Conservation (phyloP, 75 land plant species). For the Pinus taeda region DNA sequence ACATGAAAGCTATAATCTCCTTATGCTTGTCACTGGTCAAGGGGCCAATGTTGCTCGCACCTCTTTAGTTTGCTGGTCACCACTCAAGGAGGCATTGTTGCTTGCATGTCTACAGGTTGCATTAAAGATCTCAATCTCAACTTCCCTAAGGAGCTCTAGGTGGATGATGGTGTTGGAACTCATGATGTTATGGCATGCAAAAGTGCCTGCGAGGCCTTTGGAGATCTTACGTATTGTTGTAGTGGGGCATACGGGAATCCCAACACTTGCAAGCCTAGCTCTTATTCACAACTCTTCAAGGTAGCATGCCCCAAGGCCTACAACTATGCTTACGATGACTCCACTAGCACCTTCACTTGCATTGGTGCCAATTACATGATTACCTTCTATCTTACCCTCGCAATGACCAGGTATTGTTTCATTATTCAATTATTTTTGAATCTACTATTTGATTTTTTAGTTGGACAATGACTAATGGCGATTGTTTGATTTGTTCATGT, state of each 20-base stretch:
- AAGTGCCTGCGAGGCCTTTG: constrained; percentile 43
- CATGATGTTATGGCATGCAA: constrained; percentile 29
- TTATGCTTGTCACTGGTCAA: too few relatives aligned
- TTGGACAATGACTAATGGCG: too few relatives aligned
- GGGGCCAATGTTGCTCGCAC: too few relatives aligned
- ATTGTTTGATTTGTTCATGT: too few relatives aligned
- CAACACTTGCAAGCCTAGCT: constrained; percentile 30
- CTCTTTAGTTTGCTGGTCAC: constrained; percentile 16
- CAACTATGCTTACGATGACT: constrained; percentile 54
- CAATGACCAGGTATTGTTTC: too few relatives aligned
- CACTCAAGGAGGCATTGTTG: constrained; percentile 23
- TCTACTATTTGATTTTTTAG: too few relatives aligned
- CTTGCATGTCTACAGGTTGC: constrained; percentile 66
- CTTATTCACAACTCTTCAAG: constrained; percentile 39
- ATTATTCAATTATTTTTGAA: too few relatives aligned
- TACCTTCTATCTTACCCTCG: constrained; percentile 30
- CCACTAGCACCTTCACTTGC: constrained; percentile 45
- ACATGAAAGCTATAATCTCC: too few relatives aligned
- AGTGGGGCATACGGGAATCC: constrained; percentile 33
- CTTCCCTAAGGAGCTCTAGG: constrained; percentile 37
- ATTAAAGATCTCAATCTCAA: constrained; percentile 23
- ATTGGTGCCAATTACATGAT: constrained; percentile 23
- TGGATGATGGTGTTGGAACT: not conserved
- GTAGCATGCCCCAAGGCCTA: constrained; percentile 44
- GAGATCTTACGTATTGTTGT: constrained; percentile 30